Base-by-base conservation (phyloP, 257 asterid genomes). In the Fraxinus pennsylvanica region DNA sequence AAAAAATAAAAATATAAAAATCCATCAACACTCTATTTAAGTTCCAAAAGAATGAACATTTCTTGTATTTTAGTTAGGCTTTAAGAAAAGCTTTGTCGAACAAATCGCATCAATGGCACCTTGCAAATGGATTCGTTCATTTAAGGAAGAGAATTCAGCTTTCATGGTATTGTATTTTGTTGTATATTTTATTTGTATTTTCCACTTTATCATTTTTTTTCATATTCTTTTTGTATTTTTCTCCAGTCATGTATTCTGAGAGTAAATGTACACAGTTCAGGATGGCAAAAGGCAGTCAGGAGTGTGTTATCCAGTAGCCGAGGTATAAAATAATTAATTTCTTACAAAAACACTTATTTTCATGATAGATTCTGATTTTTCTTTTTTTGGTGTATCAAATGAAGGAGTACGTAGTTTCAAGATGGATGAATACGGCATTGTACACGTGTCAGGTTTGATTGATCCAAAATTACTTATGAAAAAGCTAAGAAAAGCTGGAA, bases 401-500 rank as follows among this genome's bases (percentile, higher is more conserved):
- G 6, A 35, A 74, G 84, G 84, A 25, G 82, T 72, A 6, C 39
- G 35, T 10, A 82, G 72, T 33, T 78, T 15, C 63, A 81, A 69
- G 59, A 84, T 84, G 87, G 75, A 84, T 12, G 85, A 59, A 21
- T 30, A 68, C n/a, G 87, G 87, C 17, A 68, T 47, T 19, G 81
- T 78, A 17, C 66, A 39, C 36, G 82, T 84, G 3, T 81, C 87
- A 1, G 85, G 87, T 33, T 67, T 67, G 36, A 75, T 78, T 25
- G 67, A 81, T 72, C 87, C 85, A 27, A 72, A 72, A 6, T 66
- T 72, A 35, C 80, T 84, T 9, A n/a, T 84, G 52, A 75, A 81
- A 27, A 67, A 61, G 63, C 41, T 84, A 3, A 75, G 74, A 43
- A 84, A 73, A 78, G 75, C 45, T 6, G 82, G 87, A 1, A 74